phyloP scores from a whole-genome alignment of 140 eudicot genomes.

The Erigeron philadelphicus region DNA sequence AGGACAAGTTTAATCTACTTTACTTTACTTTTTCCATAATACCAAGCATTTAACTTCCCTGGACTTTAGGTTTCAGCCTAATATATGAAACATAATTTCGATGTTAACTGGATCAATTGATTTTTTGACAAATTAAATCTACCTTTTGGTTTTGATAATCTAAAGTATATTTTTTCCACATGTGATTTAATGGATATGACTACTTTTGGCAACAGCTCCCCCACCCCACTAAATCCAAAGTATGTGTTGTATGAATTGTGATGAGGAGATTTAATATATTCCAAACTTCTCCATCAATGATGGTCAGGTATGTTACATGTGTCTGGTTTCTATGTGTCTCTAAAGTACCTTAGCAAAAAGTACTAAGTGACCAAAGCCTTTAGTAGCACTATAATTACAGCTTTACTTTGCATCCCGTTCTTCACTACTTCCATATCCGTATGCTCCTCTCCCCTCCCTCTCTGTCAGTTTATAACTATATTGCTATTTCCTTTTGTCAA shows the following conservation, averaged over 20 bases:
- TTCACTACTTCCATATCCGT: too few species aligned
- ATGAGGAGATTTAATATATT: constrained; percentile 26
- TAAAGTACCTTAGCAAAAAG: constrained; percentile 18
- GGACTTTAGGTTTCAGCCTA: constrained; percentile 4
- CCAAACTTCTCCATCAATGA: constrained; percentile 33
- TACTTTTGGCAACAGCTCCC: constrained; percentile 13
- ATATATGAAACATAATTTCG: background rate
- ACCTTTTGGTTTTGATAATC: background rate
- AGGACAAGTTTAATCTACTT: background rate
- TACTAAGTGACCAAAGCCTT: constrained; percentile 14
- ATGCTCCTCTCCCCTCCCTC: too few species aligned
- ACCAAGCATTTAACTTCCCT: background rate
- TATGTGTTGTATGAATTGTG: constrained; percentile 23
- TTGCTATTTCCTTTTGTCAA: too few species aligned
- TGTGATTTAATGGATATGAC: background rate
- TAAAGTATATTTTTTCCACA: constrained; percentile 7
- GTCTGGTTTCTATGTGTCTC: constrained; percentile 23
- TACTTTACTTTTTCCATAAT: constrained; percentile 1
- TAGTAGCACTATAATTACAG: background rate
- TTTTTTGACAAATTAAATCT: too few species aligned
- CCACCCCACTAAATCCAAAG: constrained; percentile 5
- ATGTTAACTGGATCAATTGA: background rate
- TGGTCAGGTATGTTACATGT: constrained; percentile 28
- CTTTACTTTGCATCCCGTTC: too few species aligned
- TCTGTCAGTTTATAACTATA: too few species aligned